Conservation (phyloP, 2,329 filamentous ascomycete genomes). For the Fusarium cicatricum region DNA sequence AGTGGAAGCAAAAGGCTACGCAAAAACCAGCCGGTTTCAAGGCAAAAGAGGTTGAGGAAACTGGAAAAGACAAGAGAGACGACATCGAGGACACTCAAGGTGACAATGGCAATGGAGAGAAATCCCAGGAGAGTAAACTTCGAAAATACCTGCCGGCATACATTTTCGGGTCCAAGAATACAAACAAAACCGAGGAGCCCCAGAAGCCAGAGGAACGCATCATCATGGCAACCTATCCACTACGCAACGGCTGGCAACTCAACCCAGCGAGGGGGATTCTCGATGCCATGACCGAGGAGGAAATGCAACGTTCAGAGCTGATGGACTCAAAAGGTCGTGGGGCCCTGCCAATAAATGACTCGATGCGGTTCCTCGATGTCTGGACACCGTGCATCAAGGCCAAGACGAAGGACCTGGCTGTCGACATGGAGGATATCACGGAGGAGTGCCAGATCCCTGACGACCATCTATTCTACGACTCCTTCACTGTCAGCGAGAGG, state of each 20-base stretch:
- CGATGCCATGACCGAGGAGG: constrained; percentile 57
- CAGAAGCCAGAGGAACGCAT: constrained; percentile 29
- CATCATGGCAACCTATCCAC: constrained; percentile 46
- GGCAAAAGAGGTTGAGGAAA: constrained; percentile 29
- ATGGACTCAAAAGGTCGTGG: constrained; percentile 56
- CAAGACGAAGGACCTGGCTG: constrained; percentile 19
- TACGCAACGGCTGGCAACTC: constrained; percentile 54
- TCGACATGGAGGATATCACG: constrained; percentile 16
- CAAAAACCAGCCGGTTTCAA: constrained; percentile 49
- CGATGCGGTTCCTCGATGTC: constrained; percentile 53
- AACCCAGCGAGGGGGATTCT: constrained; percentile 52
- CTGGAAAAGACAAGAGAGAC: constrained; percentile 20
- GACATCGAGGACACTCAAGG: constrained; percentile 4
- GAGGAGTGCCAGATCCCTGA: constrained; percentile 53
- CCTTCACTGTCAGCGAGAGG: constrained; percentile 54
- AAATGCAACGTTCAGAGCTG: constrained; percentile 54
- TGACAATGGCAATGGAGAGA: constrained; percentile 2
- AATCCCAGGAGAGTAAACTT: constrained; percentile 13
- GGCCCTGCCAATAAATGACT: constrained; percentile 41
- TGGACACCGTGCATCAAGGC: constrained; percentile 52
- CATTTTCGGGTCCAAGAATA: constrained; percentile 5
- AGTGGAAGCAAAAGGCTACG: constrained; percentile 56
- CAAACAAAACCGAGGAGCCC: constrained; percentile 6
- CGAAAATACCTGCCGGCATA: constrained; percentile 27
- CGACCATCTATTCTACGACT: constrained; percentile 61